Percentiles rank a stretch among this genome's conserved stretches.
Evolutionary conservation across 2,329 filamentous ascomycete genomes (phyloP).

Genomic region (Lasiodiplodia gonubiensis): DNA sequence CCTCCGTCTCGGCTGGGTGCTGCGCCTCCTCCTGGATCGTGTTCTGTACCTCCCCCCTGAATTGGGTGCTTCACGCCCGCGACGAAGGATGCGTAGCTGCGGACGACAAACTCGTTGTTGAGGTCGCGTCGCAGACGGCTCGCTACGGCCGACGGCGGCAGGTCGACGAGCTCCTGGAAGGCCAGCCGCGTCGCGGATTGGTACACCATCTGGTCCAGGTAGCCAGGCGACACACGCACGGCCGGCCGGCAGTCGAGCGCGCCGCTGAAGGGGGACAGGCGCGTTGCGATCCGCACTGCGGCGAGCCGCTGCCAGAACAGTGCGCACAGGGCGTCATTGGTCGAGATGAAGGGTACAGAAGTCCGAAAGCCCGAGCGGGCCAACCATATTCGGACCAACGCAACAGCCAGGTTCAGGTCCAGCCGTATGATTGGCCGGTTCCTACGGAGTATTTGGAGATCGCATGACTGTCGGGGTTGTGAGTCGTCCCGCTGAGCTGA

Average conservation of each 20-base stretch:
- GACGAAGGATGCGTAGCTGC: constrained; percentile 42
- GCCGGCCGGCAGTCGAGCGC: constrained; percentile 38
- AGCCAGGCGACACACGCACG: constrained; percentile 36
- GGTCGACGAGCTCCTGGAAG: constrained; percentile 33
- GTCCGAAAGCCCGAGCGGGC: too few relatives aligned
- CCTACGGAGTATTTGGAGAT: too few relatives aligned
- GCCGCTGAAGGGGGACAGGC: constrained; percentile 31
- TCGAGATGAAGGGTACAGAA: constrained; percentile 37
- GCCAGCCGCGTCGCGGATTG: constrained; percentile 34
- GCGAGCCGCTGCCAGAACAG: constrained; percentile 44
- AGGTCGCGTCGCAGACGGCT: constrained; percentile 35
- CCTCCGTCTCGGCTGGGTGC: too few relatives aligned
- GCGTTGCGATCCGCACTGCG: constrained; percentile 33
- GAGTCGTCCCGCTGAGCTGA: too few relatives aligned
- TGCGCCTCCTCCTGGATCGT: too few relatives aligned
- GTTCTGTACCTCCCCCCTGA: too few relatives aligned
- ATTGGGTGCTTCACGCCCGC: constrained; percentile 36
- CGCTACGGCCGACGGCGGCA: constrained; percentile 32
- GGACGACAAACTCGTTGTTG: constrained; percentile 35
- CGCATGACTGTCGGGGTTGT: too few relatives aligned
- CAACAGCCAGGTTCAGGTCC: constrained; percentile 32
- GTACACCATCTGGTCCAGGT: constrained; percentile 41
- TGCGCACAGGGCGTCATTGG: constrained; percentile 43
- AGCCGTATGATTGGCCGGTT: too few relatives aligned
- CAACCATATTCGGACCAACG: too few relatives aligned